These are phyloP conservation scores for Scheffersomyces segobiensis DNA, from an alignment of 1,139 yeast genomes.

Conservation along the genomic window DNA sequence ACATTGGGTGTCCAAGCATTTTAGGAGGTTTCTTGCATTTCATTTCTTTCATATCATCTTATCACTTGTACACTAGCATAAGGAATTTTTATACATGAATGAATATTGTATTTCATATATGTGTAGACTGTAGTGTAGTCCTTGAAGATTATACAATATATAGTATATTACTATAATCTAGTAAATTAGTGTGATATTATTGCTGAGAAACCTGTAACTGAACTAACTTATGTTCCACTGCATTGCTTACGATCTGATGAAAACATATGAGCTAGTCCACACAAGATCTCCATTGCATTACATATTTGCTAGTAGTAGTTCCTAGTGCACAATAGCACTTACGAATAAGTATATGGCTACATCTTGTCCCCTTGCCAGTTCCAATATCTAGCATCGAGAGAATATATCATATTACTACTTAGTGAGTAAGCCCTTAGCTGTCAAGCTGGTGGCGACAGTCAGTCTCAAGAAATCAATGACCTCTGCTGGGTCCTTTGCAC, in stretches of 20 bases:
- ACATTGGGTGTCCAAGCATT: constrained; percentile 74
- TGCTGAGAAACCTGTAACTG: too few relatives aligned
- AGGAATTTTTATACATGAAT: constrained; percentile 15
- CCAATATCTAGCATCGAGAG: too few relatives aligned
- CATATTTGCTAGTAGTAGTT: neutral
- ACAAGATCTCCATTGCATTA: neutral
- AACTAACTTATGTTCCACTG: too few relatives aligned
- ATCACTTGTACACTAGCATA: neutral
- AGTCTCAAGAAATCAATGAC: constrained; percentile 68
- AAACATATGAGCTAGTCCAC: too few relatives aligned
- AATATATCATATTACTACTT: neutral
- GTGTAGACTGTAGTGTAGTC: neutral
- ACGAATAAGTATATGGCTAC: neutral
- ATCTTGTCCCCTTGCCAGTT: neutral
- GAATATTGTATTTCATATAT: neutral
- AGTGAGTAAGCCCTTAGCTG: constrained; percentile 25
- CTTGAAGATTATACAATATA: too few relatives aligned
- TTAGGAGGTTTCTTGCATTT: constrained; percentile 14
- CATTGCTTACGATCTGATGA: too few relatives aligned
- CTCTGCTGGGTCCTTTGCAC: constrained; percentile 73
- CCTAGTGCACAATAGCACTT: neutral
- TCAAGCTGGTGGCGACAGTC: constrained; percentile 49
- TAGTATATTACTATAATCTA: neutral
- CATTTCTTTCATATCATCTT: neutral
- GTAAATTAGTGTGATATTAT: neutral